Evolutionary conservation across 1,284 basidiomycete species (phyloP).

Genomic region (Hortiboletus rubellus): DNA sequence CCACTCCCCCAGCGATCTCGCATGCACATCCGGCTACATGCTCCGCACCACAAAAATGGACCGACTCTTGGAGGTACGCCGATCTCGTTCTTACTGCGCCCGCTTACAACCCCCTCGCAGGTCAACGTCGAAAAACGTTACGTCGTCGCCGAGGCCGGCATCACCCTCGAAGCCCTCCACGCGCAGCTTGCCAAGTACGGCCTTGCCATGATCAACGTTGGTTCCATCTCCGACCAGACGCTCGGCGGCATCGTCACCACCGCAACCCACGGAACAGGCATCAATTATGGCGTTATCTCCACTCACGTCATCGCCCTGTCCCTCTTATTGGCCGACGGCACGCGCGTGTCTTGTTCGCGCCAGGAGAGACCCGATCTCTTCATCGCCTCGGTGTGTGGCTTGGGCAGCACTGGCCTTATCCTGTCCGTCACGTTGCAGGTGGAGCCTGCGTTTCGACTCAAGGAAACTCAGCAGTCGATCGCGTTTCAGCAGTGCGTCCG

Average conservation of each 20-base stretch:
- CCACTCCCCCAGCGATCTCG: constrained; percentile 91
- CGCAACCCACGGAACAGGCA: constrained; percentile 92
- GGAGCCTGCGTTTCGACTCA: constrained; percentile 81
- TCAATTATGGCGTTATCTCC: constrained; percentile 80
- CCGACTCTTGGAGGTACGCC: constrained; percentile 70
- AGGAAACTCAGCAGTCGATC: constrained; percentile 72
- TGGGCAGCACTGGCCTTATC: constrained; percentile 93
- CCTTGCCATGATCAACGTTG: constrained; percentile 90
- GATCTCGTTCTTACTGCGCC: neutral
- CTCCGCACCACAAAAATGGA: constrained; percentile 73
- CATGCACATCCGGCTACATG: constrained; percentile 85
- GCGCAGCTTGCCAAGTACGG: constrained; percentile 62
- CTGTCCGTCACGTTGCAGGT: constrained; percentile 78
- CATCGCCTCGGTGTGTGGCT: constrained; percentile 87
- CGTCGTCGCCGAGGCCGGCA: constrained; percentile 77
- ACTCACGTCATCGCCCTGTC: constrained; percentile 77
- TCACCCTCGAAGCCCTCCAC: constrained; percentile 76
- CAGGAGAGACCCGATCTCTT: constrained; percentile 76
- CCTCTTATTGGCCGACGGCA: constrained; percentile 73
- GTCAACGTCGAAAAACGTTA: constrained; percentile 70
- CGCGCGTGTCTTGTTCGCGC: constrained; percentile 67
- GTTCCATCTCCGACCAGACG: constrained; percentile 96
- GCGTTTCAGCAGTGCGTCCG: constrained; percentile 64
- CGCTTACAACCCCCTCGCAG: constrained; percentile 39
- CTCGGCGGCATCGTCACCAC: constrained; percentile 94